Conservation (phyloP, 306 rosid species). For the Gynostemma pentaphyllum region DNA sequence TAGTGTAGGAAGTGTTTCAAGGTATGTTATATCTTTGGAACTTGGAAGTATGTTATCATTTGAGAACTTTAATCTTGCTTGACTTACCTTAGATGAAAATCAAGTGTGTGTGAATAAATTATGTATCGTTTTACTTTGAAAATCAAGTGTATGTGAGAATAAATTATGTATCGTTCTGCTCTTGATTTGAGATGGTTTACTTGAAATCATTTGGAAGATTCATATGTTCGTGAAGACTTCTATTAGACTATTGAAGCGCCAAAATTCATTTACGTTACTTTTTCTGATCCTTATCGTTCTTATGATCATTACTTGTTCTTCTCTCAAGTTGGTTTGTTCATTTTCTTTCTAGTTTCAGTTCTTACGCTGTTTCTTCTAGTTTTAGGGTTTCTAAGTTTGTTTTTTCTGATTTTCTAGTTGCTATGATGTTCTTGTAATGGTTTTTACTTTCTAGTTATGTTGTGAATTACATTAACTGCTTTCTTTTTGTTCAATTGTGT, state of each 20-base stretch:
- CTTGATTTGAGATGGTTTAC: no score
- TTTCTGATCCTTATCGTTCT: conserved; percentile 39
- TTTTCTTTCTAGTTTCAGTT: not conserved
- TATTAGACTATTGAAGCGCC: conserved; percentile 87
- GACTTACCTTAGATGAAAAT: no score
- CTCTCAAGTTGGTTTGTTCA: conserved; percentile 58
- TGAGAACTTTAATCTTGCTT: no score
- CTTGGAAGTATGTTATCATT: no score
- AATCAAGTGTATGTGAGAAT: no score
- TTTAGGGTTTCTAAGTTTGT: not conserved
- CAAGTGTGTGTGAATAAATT: no score
- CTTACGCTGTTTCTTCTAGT: not conserved
- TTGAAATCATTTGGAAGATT: no score
- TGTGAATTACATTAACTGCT: not conserved
- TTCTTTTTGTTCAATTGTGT: not conserved
- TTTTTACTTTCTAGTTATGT: no score
- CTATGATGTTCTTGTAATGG: not conserved
- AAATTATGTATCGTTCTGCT: no score
- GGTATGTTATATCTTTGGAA: no score
- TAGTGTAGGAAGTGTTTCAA: no score
- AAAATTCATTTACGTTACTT: conserved; percentile 76
- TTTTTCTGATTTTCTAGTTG: not conserved
- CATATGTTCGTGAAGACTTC: conserved; percentile 65
- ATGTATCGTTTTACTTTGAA: no score
- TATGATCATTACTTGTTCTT: conserved; percentile 93